These are phyloP conservation scores for Dothistroma pini DNA, from an alignment of 2,329 filamentous ascomycete species.

Conservation along the genomic window DNA sequence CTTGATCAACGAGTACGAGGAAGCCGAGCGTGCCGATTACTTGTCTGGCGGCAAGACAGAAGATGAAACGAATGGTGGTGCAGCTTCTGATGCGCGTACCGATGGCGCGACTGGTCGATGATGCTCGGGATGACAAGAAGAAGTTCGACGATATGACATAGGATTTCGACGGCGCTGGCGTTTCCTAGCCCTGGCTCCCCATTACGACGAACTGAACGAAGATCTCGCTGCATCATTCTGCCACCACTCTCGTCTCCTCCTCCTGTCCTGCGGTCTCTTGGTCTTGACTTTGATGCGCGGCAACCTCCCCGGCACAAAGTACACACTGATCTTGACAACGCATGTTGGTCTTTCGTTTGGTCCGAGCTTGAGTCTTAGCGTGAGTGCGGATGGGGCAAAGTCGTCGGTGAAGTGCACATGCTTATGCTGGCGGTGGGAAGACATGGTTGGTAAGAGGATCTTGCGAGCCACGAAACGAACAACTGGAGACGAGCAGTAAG, in stretches of 20 bases:
- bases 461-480: neutral
- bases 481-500: neutral
- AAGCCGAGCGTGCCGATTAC: constrained; percentile 87
- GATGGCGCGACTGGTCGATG: constrained; percentile 43
- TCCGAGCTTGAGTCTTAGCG: constrained; percentile 28
- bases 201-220: constrained; percentile 8
- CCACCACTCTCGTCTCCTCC: constrained; percentile 39
- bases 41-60: constrained; percentile 55
- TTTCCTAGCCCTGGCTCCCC: constrained; percentile 7
- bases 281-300: constrained; percentile 31
- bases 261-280: constrained; percentile 22
- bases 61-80: constrained; percentile 29
- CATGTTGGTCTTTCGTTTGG: constrained; percentile 25
- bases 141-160: neutral
- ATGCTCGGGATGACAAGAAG: neutral
- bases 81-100: constrained; percentile 34
- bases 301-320: constrained; percentile 27
- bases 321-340: constrained; percentile 31
- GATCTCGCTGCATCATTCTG: constrained; percentile 55
- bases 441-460: constrained; percentile 3
- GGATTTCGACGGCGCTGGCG: neutral
- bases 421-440: constrained; percentile 3
- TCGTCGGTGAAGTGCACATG: constrained; percentile 29
- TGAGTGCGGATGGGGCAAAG: constrained; percentile 26
- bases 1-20: constrained; percentile 91